These are phyloP conservation scores for Lentinus tigrinus DNA, from an alignment of 768 basidiomycete genomes.

Conservation along the genomic window DNA sequence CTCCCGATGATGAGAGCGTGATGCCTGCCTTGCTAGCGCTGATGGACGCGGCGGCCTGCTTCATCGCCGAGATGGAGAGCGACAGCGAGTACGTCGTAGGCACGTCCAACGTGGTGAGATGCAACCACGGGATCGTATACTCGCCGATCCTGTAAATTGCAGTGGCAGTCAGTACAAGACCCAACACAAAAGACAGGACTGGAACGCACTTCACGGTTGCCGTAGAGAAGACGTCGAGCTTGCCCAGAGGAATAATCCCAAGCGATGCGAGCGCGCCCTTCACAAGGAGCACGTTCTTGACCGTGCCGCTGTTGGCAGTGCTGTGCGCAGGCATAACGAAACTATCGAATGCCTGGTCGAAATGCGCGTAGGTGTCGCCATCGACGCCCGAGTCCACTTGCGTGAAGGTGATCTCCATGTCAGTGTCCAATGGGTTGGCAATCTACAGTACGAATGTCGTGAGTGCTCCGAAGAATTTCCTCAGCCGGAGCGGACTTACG, in stretches of 20 bases:
- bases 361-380: conserved; percentile 56
- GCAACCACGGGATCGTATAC: conserved; percentile 66
- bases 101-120: conserved; percentile 52
- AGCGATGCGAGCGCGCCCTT: conserved; percentile 59
- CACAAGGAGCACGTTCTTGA: conserved; percentile 56
- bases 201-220: conserved; percentile 34
- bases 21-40: conserved; percentile 13
- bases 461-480: no score
- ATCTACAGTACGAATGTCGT: conserved; percentile 32
- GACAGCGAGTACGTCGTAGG: conserved; percentile 44
- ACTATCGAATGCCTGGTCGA: conserved; percentile 50
- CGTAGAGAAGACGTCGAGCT: conserved; percentile 53
- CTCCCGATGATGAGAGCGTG: neutral
- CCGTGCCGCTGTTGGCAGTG: conserved; percentile 59
- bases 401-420: conserved; percentile 54
- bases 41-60: conserved; percentile 1
- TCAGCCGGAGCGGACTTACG: no score
- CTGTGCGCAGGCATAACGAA: conserved; percentile 58
- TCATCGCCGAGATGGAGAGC: conserved; percentile 11
- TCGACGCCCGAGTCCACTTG: conserved; percentile 55
- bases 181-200: conserved; percentile 13
- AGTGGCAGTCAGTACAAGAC: neutral
- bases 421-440: conserved; percentile 55
- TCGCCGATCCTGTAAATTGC: conserved; percentile 40
- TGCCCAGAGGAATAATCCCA: conserved; percentile 51